These are phyloP conservation scores for Persicaria tinctoria DNA, from an alignment of 148 eudicot species.

Conservation along the genomic window DNA sequence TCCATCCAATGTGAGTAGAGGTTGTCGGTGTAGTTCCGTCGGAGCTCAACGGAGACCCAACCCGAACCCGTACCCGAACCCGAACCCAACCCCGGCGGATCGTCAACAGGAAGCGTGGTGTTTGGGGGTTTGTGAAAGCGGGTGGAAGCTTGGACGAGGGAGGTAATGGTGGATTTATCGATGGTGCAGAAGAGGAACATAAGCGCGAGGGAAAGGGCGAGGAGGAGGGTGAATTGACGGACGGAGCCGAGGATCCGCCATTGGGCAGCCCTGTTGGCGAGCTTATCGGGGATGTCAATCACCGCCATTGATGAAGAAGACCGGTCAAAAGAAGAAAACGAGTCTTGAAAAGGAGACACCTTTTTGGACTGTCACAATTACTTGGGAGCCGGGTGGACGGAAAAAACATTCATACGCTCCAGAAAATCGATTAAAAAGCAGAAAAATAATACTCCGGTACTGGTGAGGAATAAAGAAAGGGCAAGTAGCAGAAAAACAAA, in stretches of 20 bases:
- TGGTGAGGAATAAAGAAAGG: too few relatives aligned
- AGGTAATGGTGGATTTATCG: constrained; percentile 26
- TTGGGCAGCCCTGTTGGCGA: constrained; percentile 26
- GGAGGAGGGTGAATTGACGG: constrained; percentile 31
- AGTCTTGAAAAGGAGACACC: neutral
- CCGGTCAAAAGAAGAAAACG: neutral
- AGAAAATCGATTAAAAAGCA: neutral
- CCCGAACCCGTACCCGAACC: constrained; percentile 21
- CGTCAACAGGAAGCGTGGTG: neutral
- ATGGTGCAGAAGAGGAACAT: constrained; percentile 29
- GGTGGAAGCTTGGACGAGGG: constrained; percentile 26
- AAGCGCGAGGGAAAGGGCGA: constrained; percentile 12
- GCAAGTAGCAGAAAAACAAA: too few relatives aligned
- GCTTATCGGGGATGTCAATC: constrained; percentile 33
- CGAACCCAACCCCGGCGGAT: neutral
- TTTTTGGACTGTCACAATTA: neutral
- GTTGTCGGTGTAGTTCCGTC: constrained; percentile 43
- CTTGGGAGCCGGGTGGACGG: neutral
- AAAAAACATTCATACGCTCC: neutral
- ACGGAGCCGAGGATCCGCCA: constrained; percentile 25
- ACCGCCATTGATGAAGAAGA: constrained; percentile 9
- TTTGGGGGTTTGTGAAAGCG: constrained; percentile 18
- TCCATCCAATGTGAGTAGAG: constrained; percentile 47
- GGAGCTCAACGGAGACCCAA: constrained; percentile 39
- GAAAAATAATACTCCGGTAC: too few relatives aligned